Conservation (phyloP, 2,329 filamentous ascomycete species). For the Acrocalymma vagum region DNA sequence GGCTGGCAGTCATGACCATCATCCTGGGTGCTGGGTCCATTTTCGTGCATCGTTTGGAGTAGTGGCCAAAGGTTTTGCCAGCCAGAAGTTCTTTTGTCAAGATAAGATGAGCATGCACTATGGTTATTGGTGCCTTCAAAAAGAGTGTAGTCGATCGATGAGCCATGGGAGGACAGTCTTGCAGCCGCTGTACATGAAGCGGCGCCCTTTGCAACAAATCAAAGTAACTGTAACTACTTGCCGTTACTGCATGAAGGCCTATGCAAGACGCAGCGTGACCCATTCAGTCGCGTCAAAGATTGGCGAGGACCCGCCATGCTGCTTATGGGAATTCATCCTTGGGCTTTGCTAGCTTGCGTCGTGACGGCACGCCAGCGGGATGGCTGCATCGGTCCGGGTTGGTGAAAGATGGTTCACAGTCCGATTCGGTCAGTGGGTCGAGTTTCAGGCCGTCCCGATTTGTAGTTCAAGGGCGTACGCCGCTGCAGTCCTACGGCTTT, state of each 20-base stretch:
- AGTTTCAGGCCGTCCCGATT: conserved; percentile 24
- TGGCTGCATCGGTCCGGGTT: conserved; percentile 30
- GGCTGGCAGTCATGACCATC: conserved; percentile 33
- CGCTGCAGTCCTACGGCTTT: conserved; percentile 20
- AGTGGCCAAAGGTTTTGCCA: conserved; percentile 13
- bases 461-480: conserved; percentile 26
- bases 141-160: conserved; percentile 21
- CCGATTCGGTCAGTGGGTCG: conserved; percentile 14
- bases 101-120: conserved; percentile 12
- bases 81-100: conserved; percentile 18
- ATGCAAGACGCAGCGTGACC: conserved; percentile 37
- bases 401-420: conserved; percentile 19
- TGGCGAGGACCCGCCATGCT: conserved; percentile 24
- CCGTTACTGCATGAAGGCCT: conserved; percentile 31
- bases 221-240: conserved; percentile 23
- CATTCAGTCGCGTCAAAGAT: conserved; percentile 27
- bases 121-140: conserved; percentile 15
- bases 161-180: conserved; percentile 12
- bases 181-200: conserved; percentile 23
- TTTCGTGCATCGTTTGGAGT: conserved; percentile 1
- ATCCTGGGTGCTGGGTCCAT: conserved; percentile 22
- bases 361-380: conserved; percentile 22
- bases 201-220: conserved; percentile 29
- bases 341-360: conserved; percentile 26
- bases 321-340: conserved; percentile 16